Percentiles rank a stretch among this genome's conserved stretches.
phyloP scores from a whole-genome alignment of 2,329 filamentous ascomycete species.

The Epicoccum sorghinum region DNA sequence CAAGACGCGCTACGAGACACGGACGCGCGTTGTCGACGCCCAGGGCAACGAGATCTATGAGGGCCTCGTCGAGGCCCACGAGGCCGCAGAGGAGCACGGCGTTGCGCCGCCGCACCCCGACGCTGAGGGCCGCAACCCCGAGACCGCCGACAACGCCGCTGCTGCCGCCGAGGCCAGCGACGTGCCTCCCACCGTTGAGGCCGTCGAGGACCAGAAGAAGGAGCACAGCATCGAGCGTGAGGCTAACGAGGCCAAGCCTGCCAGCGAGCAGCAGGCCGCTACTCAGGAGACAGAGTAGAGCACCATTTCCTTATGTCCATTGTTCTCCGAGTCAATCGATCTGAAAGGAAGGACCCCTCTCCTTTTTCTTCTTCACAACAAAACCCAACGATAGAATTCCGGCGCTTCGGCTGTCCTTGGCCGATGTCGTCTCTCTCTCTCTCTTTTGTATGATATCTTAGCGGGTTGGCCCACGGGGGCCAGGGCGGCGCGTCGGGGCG shows the following conservation, averaged over 20 bases:
- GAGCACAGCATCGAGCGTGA: slow-evolving; percentile 51
- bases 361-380: background rate
- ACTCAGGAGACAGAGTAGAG: slow-evolving; percentile 31
- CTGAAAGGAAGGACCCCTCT: too few relatives aligned
- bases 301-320: slow-evolving; percentile 7
- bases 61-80: slow-evolving; percentile 47
- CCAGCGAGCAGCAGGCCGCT: slow-evolving; percentile 47
- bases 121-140: slow-evolving; percentile 62
- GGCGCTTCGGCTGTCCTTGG: background rate
- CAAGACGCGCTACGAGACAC: slow-evolving; percentile 94
- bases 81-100: slow-evolving; percentile 37
- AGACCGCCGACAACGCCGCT: slow-evolving; percentile 55
- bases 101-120: slow-evolving; percentile 63
- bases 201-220: slow-evolving; percentile 51
- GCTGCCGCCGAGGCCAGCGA: slow-evolving; percentile 46
- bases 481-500: too few relatives aligned
- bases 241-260: slow-evolving; percentile 45
- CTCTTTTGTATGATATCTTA: slow-evolving; percentile 18
- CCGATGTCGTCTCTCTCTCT: slow-evolving; percentile 2
- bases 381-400: slow-evolving; percentile 1
- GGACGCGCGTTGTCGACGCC: slow-evolving; percentile 81
- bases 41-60: slow-evolving; percentile 76
- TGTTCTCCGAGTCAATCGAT: background rate
- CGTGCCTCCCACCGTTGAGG: slow-evolving; percentile 49
- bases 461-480: background rate